Base-by-base conservation (phyloP, 1,284 basidiomycete genomes). In the Ganoderma multipileum region DNA sequence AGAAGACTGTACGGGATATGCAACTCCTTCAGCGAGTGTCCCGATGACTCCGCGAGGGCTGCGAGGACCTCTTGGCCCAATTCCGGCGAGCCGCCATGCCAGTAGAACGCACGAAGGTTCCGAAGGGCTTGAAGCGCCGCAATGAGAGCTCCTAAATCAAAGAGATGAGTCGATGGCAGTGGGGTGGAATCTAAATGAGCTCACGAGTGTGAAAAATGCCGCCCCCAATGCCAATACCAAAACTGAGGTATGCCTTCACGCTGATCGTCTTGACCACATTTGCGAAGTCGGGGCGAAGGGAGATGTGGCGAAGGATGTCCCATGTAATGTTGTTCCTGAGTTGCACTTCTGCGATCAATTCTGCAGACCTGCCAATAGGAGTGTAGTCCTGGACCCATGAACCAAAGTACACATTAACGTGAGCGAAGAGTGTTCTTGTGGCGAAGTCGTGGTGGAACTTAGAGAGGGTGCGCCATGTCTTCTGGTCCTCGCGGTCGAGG, bases 341-440 rank as follows among this genome's bases (percentile, higher is more conserved):
- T 38, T 23, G 5, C 20, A 39, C 6, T 1, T 54, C 52, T 30
- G 52, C 11, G 20, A 36, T 12, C 2, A 3, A 23, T 59, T 36
- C 3, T 39, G 18, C 36, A n/a, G 38, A 38, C 20, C 1, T 12
- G 16, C 9, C 0, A 7, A 18, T 18, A 18, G 9, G 20, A 18
- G 4, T 12, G n/a, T 20, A 12, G 38, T 47, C 60, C n/a, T 16
- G 20, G 1, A 8, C 33, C 61, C 61, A 63, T 2, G 39, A 11
- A 36, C 64, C 64, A 23, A 65, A 61, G 36, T 54, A 54, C 5
- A 65, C 26, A 2, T 36, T 61, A 23, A 65, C 36, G 26, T 52
- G 42, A 6, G 64, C 52, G 23, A 65, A 65, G 11, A 65, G 59
- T 2, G 26, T n/a, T 2, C 36, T 39, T 14, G 52, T 30, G 8